Conservation (phyloP, 345 rosid genomes). For the Nasturtium officinale region DNA sequence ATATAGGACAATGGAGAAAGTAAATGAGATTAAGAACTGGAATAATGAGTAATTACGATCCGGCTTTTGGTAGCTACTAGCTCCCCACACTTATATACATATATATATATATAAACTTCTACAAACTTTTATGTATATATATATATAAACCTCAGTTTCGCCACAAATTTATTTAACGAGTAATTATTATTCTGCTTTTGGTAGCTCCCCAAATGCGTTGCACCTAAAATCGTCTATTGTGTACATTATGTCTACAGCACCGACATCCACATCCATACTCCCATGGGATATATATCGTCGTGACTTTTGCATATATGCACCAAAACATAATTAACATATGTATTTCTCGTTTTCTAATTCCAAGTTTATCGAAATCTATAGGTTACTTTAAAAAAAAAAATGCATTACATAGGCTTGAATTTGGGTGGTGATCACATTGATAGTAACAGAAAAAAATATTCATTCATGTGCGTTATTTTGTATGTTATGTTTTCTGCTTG, state of each 20-base stretch:
- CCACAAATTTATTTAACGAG: neutral
- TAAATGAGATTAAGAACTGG: conserved; percentile 25
- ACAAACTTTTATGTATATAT: too few species aligned
- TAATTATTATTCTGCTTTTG: neutral
- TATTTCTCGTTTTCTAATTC: neutral
- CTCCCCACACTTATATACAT: conserved; percentile 19
- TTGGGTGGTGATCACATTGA: neutral
- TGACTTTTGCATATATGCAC: neutral
- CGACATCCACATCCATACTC: conserved; percentile 6
- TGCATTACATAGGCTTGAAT: neutral
- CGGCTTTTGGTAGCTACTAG: conserved; percentile 33
- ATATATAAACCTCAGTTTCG: neutral
- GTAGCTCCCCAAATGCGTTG: neutral
- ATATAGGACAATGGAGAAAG: conserved; percentile 38
- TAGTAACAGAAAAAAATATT: neutral
- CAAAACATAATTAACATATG: neutral
- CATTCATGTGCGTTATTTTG: neutral
- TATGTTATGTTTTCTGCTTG: neutral
- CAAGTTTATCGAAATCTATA: neutral
- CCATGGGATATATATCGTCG: neutral
- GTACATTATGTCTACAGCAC: conserved; percentile 12
- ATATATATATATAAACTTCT: too few species aligned
- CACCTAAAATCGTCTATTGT: neutral
- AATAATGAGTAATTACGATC: conserved; percentile 32
- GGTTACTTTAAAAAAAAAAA: neutral